phyloP scores from a whole-genome alignment of 139 green algal species.

The Picocystis salinarum region DNA sequence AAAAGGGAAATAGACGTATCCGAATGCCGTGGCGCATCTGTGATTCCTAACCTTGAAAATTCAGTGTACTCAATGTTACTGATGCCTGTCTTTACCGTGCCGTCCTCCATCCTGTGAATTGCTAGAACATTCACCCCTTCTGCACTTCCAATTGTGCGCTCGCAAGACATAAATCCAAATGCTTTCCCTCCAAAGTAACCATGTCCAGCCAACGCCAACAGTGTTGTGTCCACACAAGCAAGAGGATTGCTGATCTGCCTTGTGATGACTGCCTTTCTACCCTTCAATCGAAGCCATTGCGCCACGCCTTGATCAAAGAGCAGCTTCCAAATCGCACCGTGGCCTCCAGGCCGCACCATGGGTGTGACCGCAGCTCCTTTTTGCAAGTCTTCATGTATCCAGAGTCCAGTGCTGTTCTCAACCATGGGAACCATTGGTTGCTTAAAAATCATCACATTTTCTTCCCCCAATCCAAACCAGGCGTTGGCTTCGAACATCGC shows the following conservation, averaged over 20 bases:
- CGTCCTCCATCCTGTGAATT: conserved; percentile 13
- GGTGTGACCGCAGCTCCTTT: conserved; percentile 26
- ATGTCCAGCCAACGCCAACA: conserved; percentile 76
- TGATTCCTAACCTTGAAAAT: conserved; percentile 74
- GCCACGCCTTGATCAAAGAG: conserved; percentile 66
- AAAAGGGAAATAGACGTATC: conserved; percentile 27
- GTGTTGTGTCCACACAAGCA: conserved; percentile 77
- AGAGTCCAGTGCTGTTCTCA: conserved; percentile 42
- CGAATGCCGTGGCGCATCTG: conserved; percentile 32
- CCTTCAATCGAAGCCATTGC: conserved; percentile 13
- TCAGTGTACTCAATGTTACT: conserved; percentile 98
- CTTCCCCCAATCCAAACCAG: conserved; percentile 64
- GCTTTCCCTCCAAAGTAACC: conserved; percentile 25
- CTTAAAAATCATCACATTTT: conserved; percentile 58
- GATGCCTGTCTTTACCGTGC: conserved; percentile 44
- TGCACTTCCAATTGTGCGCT: conserved; percentile 66
- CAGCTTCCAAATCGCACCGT: conserved; percentile 98
- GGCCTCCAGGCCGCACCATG: conserved; percentile 85
- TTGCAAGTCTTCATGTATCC: conserved; percentile 49
- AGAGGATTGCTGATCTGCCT: conserved; percentile 73
- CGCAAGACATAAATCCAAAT: conserved; percentile 91
- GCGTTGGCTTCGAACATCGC: conserved; percentile 13
- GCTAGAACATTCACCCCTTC: conserved; percentile 93
- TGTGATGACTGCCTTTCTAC: neutral
- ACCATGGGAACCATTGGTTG: conserved; percentile 91